Evolutionary conservation across 495 filamentous ascomycete genomes (phyloP).

Genomic region (Amphirosellinia nigrospora): DNA sequence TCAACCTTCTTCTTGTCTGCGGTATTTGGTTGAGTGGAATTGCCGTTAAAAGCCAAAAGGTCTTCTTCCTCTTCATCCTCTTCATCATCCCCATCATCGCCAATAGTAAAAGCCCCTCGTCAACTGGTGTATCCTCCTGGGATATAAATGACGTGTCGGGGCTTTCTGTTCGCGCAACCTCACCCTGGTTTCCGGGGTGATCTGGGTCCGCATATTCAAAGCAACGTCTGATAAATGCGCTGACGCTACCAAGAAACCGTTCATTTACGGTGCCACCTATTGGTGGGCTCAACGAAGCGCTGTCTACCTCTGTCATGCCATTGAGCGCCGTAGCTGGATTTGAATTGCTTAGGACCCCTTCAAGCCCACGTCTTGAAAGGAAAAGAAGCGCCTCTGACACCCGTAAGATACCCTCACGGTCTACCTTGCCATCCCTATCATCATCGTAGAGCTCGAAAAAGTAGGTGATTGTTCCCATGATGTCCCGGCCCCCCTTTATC

Average conservation of each 20-base stretch:
- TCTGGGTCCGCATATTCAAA: constrained; percentile 99
- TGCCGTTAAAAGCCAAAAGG: constrained; percentile 62
- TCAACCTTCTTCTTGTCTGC: constrained; percentile 40
- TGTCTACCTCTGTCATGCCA: constrained; percentile 39
- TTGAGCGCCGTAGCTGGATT: constrained; percentile 45
- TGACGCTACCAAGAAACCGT: constrained; percentile 86
- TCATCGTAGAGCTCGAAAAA: constrained; percentile 98
- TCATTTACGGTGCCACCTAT: constrained; percentile 65
- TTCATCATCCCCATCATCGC: constrained; percentile 71
- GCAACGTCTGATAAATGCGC: constrained; percentile 92
- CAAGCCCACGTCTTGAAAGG: constrained; percentile 85
- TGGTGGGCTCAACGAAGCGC: constrained; percentile 38
- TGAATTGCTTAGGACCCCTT: constrained; percentile 66
- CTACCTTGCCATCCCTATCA: constrained; percentile 87
- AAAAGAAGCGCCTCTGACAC: constrained; percentile 96
- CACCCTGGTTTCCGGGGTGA: constrained; percentile 64
- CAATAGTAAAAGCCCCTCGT: constrained; percentile 72
- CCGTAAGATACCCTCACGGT: constrained; percentile 91
- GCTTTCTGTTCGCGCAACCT: constrained; percentile 26
- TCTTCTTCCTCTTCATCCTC: constrained; percentile 72
- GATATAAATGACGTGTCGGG: constrained; percentile 32
- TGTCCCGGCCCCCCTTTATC: constrained; percentile 89
- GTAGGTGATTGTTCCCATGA: constrained; percentile 96
- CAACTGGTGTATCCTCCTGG: constrained; percentile 27
- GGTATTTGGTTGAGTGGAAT: constrained; percentile 42